Percentiles rank a stretch among this genome's conserved stretches.
Evolutionary conservation across 1,139 yeast genomes (phyloP).

Genomic region (Hyphopichia fennica): DNA sequence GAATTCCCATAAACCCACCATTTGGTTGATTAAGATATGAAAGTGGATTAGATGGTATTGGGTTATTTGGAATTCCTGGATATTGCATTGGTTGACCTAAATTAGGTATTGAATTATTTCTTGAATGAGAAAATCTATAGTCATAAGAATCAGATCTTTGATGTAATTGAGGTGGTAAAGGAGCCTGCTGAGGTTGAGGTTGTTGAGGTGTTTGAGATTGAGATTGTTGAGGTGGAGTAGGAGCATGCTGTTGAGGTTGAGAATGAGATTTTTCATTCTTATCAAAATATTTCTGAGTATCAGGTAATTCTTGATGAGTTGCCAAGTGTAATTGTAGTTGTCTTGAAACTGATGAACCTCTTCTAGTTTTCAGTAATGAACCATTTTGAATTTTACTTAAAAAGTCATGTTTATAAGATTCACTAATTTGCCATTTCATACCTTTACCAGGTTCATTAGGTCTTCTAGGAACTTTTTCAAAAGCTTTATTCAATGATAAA

Average conservation of each 20-base stretch:
- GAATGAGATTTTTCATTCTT: conserved; percentile 19
- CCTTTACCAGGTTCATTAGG: conserved; percentile 98
- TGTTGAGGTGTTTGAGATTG: neutral
- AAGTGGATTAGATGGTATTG: conserved; percentile 25
- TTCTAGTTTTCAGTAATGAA: conserved; percentile 66
- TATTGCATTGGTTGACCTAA: conserved; percentile 19
- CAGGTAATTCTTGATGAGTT: conserved; percentile 68
- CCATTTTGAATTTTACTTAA: conserved; percentile 77
- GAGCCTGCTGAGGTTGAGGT: neutral
- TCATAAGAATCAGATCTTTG: conserved; percentile 14
- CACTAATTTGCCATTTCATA: conserved; percentile 97
- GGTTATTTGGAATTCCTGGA: conserved; percentile 15
- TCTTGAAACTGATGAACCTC: conserved; percentile 78
- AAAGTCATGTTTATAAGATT: conserved; percentile 80
- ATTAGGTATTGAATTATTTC: conserved; percentile 19
- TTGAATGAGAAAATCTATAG: conserved; percentile 15
- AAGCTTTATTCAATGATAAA: conserved; percentile 58
- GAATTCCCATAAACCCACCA: conserved; percentile 5
- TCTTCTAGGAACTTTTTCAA: conserved; percentile 91
- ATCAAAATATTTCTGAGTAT: conserved; percentile 32
- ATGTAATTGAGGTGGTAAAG: conserved; percentile 1
- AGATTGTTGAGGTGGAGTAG: neutral
- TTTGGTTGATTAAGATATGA: conserved; percentile 17
- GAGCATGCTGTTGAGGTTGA: conserved; percentile 9
- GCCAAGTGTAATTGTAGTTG: conserved; percentile 76